Evolutionary conservation across 2,329 filamentous ascomycete species (phyloP), one percentile per base, ranked within the genome.

Genomic region (Davidsoniella virescens): DNA sequence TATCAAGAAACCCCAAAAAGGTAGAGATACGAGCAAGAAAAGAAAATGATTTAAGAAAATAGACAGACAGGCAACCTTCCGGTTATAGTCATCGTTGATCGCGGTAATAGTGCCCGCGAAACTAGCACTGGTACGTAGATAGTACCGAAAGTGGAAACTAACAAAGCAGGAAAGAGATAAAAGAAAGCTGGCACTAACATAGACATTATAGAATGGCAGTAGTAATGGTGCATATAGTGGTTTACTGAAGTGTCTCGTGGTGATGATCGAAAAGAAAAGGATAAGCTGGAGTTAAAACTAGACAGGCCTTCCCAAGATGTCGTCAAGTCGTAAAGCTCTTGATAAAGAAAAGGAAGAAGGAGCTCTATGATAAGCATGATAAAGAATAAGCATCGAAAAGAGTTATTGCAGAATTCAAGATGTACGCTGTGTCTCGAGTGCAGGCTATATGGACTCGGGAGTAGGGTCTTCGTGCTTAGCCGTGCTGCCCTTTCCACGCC

Each of bases 401-500:
- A 46, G 37, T 37, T 44, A 16, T 36, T n/a, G 25, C 23, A n/a
- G 14, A 36, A 33, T 4, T 17, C 4, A 23, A 33, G 26, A 36
- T 9, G 8, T n/a, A 2, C 17, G 29, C 29, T 4, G 12, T 12
- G 29, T 33, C 20, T 53, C 52, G 55, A 43, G 23, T 52, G 47
- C 45, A 52, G 41, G 5, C 42, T 51, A 54, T 50, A 50, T 48
- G 29, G 44, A 47, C 56, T 64, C 66, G 5, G 64, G 62, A 10
- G 64, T 60, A 7, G 75, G 75, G 56, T 78, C 74, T 62, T 92
- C 84, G 63, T 95, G 88, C 62, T 90, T 90, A 20, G 90, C 90
- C 23, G 85, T 86, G 58, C 81, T 90, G 12, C 92, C 92, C 70
- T 96, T 95, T 55, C 84, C 87, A 59, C 92, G 75, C 84, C 88